Conservation (phyloP, 2,329 filamentous ascomycete species). For the Paracoccidioides lutzii region DNA sequence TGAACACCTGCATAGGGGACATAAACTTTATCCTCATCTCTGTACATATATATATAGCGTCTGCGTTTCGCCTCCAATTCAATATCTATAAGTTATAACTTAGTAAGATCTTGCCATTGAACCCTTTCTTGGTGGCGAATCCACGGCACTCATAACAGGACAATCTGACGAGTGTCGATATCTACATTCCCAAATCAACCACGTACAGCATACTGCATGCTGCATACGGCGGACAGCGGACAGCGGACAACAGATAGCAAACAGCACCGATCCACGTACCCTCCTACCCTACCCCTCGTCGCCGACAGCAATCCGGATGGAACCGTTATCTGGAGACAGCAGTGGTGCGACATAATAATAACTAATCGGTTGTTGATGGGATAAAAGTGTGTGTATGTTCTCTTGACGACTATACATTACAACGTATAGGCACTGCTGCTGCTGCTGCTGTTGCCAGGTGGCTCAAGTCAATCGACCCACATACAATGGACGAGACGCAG, state of each 20-base stretch:
- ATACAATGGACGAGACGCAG: not conserved
- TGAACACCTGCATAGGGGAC: too few species aligned
- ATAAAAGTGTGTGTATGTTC: too few species aligned
- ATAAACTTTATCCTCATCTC: not conserved
- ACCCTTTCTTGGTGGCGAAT: not conserved
- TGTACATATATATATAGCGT: not conserved
- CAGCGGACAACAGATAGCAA: not conserved
- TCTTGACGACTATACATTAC: too few species aligned
- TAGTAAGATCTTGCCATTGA: not conserved
- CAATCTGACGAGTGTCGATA: too few species aligned
- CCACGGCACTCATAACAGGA: not conserved
- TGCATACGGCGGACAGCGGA: not conserved
- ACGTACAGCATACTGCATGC: too few species aligned
- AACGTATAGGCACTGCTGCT: not conserved
- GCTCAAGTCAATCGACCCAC: not conserved
- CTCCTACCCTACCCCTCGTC: too few species aligned
- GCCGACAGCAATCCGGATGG: not conserved
- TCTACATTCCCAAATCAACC: too few species aligned
- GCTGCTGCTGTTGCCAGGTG: not conserved
- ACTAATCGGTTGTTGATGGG: not conserved
- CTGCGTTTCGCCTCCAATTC: too few species aligned
- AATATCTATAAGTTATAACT: too few species aligned
- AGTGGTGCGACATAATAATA: not conserved
- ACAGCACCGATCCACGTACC: not conserved
- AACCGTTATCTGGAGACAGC: not conserved